These are phyloP conservation scores for Syncephalastrum sp. DNA, from an alignment of 371 early-diverging fungal species.

Conservation along the genomic window DNA sequence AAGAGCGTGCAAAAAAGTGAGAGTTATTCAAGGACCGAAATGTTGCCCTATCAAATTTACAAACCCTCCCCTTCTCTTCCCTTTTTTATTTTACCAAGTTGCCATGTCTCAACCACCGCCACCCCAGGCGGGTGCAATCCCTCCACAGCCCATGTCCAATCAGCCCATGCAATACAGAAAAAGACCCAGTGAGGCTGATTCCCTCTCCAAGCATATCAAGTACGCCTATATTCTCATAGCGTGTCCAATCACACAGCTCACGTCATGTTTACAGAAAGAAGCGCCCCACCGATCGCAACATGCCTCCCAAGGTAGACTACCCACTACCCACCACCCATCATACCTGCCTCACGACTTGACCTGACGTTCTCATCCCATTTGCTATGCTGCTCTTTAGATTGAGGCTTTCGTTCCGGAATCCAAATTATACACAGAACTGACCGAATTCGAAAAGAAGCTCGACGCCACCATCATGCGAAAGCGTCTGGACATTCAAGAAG, in stretches of 20 bases:
- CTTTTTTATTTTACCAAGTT: too few species aligned
- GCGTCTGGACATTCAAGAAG: conserved; percentile 86
- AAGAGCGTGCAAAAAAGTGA: too few species aligned
- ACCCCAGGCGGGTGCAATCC: conserved; percentile 11
- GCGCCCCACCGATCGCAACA: conserved; percentile 59
- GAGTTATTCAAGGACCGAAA: too few species aligned
- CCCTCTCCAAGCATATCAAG: conserved; percentile 42
- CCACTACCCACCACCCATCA: too few species aligned
- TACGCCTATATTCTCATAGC: conserved; percentile 5
- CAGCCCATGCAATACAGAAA: conserved; percentile 29
- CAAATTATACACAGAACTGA: conserved; percentile 78
- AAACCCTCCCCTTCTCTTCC: too few species aligned
- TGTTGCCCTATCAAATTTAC: too few species aligned
- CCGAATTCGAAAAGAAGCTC: conserved; percentile 83
- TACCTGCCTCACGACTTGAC: too few species aligned
- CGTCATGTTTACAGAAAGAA: conserved; percentile 40
- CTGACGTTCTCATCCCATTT: too few species aligned
- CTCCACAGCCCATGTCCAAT: conserved; percentile 20
- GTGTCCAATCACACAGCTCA: background rate
- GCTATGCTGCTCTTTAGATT: conserved; percentile 37
- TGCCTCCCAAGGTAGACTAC: conserved; percentile 50
- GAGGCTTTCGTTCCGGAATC: conserved; percentile 93
- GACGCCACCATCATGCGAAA: conserved; percentile 90
- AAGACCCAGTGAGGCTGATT: conserved; percentile 37
- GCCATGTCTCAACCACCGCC: background rate